Percentiles rank a stretch among this genome's conserved stretches.
phyloP scores from a whole-genome alignment of 805 yeast species.

The Kazachstania viticola region DNA sequence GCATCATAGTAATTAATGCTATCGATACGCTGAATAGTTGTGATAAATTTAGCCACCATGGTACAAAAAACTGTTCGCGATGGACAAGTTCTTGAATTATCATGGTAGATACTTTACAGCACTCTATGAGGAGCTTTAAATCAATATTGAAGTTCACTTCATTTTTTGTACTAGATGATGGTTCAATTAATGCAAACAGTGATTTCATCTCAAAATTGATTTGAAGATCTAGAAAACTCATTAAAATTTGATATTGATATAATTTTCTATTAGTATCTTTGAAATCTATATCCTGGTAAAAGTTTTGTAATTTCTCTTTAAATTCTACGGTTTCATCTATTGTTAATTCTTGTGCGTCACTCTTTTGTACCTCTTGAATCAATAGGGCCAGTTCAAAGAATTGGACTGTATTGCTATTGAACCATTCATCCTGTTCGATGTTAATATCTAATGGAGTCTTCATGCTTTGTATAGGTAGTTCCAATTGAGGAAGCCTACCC shows the following conservation, averaged over 20 bases:
- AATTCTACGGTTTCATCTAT: slow-evolving; percentile 7
- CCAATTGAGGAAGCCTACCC: slow-evolving; percentile 33
- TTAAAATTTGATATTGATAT: slow-evolving; percentile 10
- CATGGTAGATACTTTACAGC: slow-evolving; percentile 13
- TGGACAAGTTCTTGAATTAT: slow-evolving; percentile 24
- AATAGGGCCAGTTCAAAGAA: slow-evolving; percentile 14
- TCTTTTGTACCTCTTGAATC: slow-evolving; percentile 10
- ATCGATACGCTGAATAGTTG: slow-evolving; percentile 36
- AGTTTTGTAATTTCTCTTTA: slow-evolving; percentile 5
- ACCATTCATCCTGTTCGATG: slow-evolving; percentile 10
- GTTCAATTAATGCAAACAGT: slow-evolving; percentile 11
- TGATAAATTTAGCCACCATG: slow-evolving; percentile 43
- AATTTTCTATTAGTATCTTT: not conserved
- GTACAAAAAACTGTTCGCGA: slow-evolving; percentile 27
- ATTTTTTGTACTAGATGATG: slow-evolving; percentile 3
- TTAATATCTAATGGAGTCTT: slow-evolving; percentile 5
- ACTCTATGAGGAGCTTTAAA: slow-evolving; percentile 3
- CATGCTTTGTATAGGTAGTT: slow-evolving; percentile 14
- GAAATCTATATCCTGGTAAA: no score
- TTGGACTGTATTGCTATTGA: slow-evolving; percentile 11
- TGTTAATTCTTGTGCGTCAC: slow-evolving; percentile 12
- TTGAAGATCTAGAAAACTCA: slow-evolving; percentile 15
- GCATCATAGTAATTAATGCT: slow-evolving; percentile 31
- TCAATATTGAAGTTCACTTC: slow-evolving; percentile 7
- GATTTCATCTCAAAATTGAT: slow-evolving; percentile 15